phyloP scores from a whole-genome alignment of 208 protist genomes.

The Phytomonas sp. region DNA sequence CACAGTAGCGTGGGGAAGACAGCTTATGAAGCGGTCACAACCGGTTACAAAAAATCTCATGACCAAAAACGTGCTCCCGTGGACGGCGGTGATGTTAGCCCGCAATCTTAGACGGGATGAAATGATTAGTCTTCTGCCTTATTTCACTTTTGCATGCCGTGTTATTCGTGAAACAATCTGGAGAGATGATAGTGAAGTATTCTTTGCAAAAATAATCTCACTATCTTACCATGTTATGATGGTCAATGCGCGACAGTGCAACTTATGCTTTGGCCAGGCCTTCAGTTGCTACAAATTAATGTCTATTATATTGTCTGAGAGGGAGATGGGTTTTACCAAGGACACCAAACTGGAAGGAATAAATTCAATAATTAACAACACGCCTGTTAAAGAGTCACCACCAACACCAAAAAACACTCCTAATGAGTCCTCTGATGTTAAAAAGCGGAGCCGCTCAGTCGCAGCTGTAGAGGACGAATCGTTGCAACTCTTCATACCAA shows the following conservation, averaged over 20 bases:
- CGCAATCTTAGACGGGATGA: slow-evolving; percentile 61
- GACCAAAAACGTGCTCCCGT: slow-evolving; percentile 2
- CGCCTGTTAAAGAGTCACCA: neutral
- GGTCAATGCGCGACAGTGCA: slow-evolving; percentile 36
- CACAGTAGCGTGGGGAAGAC: slow-evolving; percentile 24
- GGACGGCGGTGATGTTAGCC: slow-evolving; percentile 25
- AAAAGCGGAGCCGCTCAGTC: neutral
- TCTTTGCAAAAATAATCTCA: slow-evolving; percentile 48
- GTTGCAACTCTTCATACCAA: neutral
- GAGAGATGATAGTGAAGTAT: slow-evolving; percentile 42
- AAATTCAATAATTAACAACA: neutral
- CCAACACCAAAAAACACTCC: neutral
- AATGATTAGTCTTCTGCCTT: slow-evolving; percentile 46
- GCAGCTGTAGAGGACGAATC: neutral
- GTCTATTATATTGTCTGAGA: slow-evolving; percentile 10
- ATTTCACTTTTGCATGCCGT: slow-evolving; percentile 70
- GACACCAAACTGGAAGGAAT: neutral
- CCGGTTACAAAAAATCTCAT: slow-evolving; percentile 4
- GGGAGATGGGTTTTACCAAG: neutral
- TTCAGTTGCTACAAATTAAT: slow-evolving; percentile 69
- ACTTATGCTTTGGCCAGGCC: slow-evolving; percentile 71
- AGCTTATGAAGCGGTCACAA: slow-evolving; percentile 9
- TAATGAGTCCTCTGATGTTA: neutral
- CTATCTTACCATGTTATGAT: slow-evolving; percentile 66
- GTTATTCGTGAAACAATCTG: slow-evolving; percentile 55